Evolutionary conservation across 2,329 filamentous ascomycete species (phyloP), one percentile per base, ranked within the genome.

Genomic region (Whalleya microplaca): DNA sequence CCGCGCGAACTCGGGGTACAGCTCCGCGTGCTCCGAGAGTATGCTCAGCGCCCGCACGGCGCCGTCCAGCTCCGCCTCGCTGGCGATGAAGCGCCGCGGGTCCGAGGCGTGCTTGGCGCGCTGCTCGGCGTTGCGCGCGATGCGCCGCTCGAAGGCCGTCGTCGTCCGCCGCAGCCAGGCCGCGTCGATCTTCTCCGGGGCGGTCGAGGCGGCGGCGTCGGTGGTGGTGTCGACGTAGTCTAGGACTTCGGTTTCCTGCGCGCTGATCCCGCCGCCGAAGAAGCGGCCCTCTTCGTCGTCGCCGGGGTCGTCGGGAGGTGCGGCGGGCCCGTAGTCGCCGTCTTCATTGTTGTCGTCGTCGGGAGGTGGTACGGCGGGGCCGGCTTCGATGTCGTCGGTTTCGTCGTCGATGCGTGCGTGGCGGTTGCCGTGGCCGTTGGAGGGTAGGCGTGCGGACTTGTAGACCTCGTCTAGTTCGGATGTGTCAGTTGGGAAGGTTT

Each of bases 221-320:
- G 3, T 14, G 32, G 7, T 37, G 41, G 58, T 69, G 48, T 97
- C 92, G 60, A 99, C 85, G 70, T 89, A 98, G 74, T 98, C 90
- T 68, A 99, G 82, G 19, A 95, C 91, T 65, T 92, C 85, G 2
- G 87, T 88, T 63, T 96, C 92, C 64, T 91, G 83, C 55, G 87
- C 83, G 21, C 89, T 91, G 66, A 99, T 89, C 32, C 95, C 95
- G 51, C 92, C 91, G 43, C 94, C 95, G 67, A 97, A 99, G 78
- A 99, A 99, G 10, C 95, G 88, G 1, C 94, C 95, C 62, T 96
- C 95, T 51, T 96, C 92, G 66, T 96, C 93, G 64, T 94, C 90
- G 53, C 67, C 72, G 9, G 58, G 61, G 45, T 71, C 72, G 27
- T 66, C 68, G 0, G 67, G 68, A 2, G 67, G 65, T 14, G 66